A percentile compares a stretch with the other conserved stretches of the same genome.
These are phyloP conservation scores for Fraxinus angustifolia DNA, from an alignment of 305 asterid species.

Conservation along the genomic window DNA sequence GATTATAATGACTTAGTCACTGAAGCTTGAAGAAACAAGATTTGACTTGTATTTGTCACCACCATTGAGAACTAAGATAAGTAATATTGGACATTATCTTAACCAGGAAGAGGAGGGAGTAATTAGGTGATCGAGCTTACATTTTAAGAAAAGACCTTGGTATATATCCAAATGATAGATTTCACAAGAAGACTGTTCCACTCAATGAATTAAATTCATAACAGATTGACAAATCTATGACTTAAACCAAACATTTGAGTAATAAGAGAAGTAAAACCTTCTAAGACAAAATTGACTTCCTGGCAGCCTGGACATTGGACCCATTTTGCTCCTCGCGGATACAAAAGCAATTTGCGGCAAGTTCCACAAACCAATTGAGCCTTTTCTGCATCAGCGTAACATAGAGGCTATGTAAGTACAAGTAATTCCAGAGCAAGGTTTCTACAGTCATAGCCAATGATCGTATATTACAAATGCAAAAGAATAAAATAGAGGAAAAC, in stretches of 20 bases:
- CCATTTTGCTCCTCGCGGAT: conserved; percentile 76
- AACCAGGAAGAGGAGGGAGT: neutral
- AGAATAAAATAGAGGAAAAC: neutral
- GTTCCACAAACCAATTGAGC: conserved; percentile 94
- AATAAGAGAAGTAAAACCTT: conserved; percentile 48
- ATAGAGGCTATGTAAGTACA: conserved; percentile 9
- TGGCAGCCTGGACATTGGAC: conserved; percentile 83
- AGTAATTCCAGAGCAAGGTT: neutral
- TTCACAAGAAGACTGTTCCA: conserved; percentile 9
- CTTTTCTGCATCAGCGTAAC: conserved; percentile 42
- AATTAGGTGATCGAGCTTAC: neutral
- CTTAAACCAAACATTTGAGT: conserved; percentile 12
- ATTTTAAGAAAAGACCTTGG: neutral
- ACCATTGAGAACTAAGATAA: neutral
- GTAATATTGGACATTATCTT: neutral
- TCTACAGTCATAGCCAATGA: neutral
- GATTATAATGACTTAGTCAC: neutral
- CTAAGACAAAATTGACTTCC: conserved; percentile 73
- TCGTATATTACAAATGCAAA: neutral
- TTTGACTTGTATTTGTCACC: neutral
- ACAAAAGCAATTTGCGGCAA: conserved; percentile 67
- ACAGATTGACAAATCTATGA: neutral
- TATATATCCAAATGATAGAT: neutral
- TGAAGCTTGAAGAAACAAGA: neutral
- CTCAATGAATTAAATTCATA: neutral